These are phyloP conservation scores for Choiromyces venosus DNA, from an alignment of 495 filamentous ascomycete species.

Conservation along the genomic window DNA sequence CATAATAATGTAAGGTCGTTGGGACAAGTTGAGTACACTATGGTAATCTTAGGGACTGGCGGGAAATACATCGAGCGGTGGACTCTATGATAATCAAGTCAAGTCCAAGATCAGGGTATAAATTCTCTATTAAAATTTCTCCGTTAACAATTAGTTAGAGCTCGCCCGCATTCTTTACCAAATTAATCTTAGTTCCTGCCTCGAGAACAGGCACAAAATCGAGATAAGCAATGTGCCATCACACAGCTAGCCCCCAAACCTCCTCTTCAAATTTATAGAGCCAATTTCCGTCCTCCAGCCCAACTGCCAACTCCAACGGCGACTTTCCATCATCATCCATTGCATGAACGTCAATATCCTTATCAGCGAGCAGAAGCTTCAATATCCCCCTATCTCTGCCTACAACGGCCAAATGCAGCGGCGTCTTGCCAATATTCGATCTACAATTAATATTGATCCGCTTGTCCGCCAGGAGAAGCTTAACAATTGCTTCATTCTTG, in stretches of 20 bases:
- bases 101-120: neutral
- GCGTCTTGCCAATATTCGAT: constrained; percentile 1
- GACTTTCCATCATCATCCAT: neutral
- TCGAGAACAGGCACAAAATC: neutral
- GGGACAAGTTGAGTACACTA: neutral
- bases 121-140: neutral
- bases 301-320: neutral
- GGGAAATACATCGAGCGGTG: neutral
- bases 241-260: neutral
- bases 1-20: neutral
- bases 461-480: neutral
- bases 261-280: neutral
- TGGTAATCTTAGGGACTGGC: neutral
- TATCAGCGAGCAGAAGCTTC: neutral
- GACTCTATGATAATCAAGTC: neutral
- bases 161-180: neutral
- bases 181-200: neutral
- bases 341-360: neutral
- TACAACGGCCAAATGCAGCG: constrained; percentile 10
- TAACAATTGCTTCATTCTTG: neutral
- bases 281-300: neutral
- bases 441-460: neutral
- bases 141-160: neutral
- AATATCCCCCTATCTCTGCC: neutral
- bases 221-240: neutral